A percentile compares a stretch with the other conserved stretches of the same genome.
These are phyloP conservation scores for Aspergillus pseudoviridinutans DNA, from an alignment of 2,329 filamentous ascomycete genomes.

Conservation along the genomic window DNA sequence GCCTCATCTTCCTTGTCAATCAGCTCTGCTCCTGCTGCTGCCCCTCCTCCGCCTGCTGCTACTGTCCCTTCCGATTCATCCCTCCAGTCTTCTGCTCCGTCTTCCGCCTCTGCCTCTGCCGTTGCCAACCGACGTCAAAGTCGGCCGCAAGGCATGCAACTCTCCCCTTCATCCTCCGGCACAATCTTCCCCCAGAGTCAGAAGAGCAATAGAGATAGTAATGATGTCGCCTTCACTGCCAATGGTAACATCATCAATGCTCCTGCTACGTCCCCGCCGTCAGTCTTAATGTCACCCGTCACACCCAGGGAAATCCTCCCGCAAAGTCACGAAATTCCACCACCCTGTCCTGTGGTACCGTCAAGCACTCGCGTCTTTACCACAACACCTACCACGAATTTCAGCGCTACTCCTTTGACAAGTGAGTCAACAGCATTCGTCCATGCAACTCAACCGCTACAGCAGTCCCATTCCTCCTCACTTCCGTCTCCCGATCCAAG, in stretches of 20 bases:
- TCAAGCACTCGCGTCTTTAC: not conserved
- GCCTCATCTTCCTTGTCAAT: not conserved
- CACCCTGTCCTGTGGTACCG: not conserved
- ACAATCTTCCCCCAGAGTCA: constrained; percentile 4
- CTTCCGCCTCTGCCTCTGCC: constrained; percentile 1
- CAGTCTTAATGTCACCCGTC: constrained; percentile 18
- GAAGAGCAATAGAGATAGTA: not conserved
- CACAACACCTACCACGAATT: constrained; percentile 14
- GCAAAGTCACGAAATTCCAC: not conserved
- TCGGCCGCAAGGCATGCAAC: constrained; percentile 11
- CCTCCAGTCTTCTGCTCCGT: not conserved
- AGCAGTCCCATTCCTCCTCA: constrained; percentile 10
- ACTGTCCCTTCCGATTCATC: not conserved
- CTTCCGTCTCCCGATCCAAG: constrained; percentile 30
- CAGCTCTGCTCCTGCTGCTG: not conserved
- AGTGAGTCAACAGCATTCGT: not conserved
- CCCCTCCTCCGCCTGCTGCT: not conserved
- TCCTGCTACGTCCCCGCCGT: constrained; percentile 5
- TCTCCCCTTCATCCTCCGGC: constrained; percentile 1
- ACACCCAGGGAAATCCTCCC: constrained; percentile 14
- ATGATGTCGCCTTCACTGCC: constrained; percentile 2
- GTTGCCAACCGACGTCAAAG: not conserved
- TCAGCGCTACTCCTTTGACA: not conserved
- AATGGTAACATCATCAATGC: not conserved
- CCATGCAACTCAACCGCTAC: constrained; percentile 2